Evolutionary conservation across 2,329 filamentous ascomycete genomes (phyloP), one percentile per base, ranked within the genome.

Genomic region (Scortechinia acanthostroma): DNA sequence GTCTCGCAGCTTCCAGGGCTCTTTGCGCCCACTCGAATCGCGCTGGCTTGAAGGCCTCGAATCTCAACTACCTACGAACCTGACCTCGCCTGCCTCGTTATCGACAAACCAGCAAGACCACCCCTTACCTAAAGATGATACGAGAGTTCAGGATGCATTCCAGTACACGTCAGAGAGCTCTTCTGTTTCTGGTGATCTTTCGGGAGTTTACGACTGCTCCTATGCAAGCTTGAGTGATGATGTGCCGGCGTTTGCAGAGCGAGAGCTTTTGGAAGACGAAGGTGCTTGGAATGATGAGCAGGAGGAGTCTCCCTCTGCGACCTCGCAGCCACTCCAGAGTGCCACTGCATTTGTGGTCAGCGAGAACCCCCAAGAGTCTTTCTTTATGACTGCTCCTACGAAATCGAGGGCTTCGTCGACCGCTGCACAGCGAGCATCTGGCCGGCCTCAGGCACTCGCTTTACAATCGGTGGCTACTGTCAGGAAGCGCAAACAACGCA

Each of bases 161-260:
- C 58, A 61, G 21, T 58, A 56, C 45, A 58, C 58, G 47, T 63
- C 62, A 1, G 60, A 62, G 42, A 62, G 52, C 45, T 62, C 61
- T 20, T 64, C 62, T 0, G 56, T 60, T n/a, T 57, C 60, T 3
- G 61, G 58, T 15, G 61, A 64, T 43, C 13, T 60, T 16, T 49
- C 60, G n/a, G 55, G 52, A 14, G 47, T 58, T 19, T 59, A 60
- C 35, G 60, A 64, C 22, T 56, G 51, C 46, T 53, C 60, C 17
- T 63, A 57, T 47, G 58, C 61, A 4, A 51, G 54, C 4, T 56
- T 57, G 4, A 58, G 53, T 25, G 61, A 59, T 20, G 57, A 62
- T 5, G 43, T 53, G 5, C 49, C 56, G 16, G 49, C 50, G 4
- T 58, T 60, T 47, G 53, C 55, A 2, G 58, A 62, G 15, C 54